Evolutionary conservation across 352 stramenopile species (phyloP).

Genomic region (Phytopythium vexans): DNA sequence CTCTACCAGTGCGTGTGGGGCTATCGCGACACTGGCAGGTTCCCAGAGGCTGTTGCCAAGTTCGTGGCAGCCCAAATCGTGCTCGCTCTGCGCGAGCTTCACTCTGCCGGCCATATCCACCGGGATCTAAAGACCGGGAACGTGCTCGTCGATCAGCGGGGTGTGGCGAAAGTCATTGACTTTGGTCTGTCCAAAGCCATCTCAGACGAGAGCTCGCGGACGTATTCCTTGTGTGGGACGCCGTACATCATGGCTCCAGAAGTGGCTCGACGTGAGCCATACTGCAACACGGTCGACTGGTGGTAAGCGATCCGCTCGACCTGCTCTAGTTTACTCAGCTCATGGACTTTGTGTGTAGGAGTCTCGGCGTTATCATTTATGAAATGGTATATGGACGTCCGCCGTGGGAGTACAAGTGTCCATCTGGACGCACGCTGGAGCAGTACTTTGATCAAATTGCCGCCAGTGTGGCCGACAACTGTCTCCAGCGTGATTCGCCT

Average conservation of each 20-base stretch:
- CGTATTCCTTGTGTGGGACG: slow-evolving; percentile 60
- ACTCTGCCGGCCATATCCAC: slow-evolving; percentile 56
- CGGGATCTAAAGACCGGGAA: slow-evolving; percentile 84
- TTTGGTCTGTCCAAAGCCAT: slow-evolving; percentile 60
- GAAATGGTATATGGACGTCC: slow-evolving; percentile 66
- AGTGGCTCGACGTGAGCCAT: slow-evolving; percentile 34
- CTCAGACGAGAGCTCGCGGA: slow-evolving; percentile 1
- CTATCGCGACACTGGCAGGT: slow-evolving; percentile 28
- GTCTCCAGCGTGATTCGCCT: not conserved
- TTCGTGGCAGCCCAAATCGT: slow-evolving; percentile 71
- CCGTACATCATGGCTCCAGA: slow-evolving; percentile 79
- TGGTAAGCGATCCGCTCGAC: slow-evolving; percentile 34
- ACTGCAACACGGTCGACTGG: slow-evolving; percentile 55
- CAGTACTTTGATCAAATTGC: slow-evolving; percentile 35
- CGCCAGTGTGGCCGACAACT: not conserved
- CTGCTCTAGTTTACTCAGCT: not conserved
- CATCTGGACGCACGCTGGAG: slow-evolving; percentile 10
- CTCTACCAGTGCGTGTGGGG: slow-evolving; percentile 76
- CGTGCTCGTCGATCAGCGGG: slow-evolving; percentile 38
- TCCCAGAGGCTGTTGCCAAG: slow-evolving; percentile 52
- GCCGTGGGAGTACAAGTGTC: slow-evolving; percentile 68
- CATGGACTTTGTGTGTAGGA: slow-evolving; percentile 23
- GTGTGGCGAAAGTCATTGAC: slow-evolving; percentile 64
- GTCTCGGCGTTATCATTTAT: slow-evolving; percentile 65
- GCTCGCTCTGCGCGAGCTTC: slow-evolving; percentile 48